Evolutionary conservation across 805 yeast species (phyloP).

Genomic region (Teunomyces barrocoloradensis): DNA sequence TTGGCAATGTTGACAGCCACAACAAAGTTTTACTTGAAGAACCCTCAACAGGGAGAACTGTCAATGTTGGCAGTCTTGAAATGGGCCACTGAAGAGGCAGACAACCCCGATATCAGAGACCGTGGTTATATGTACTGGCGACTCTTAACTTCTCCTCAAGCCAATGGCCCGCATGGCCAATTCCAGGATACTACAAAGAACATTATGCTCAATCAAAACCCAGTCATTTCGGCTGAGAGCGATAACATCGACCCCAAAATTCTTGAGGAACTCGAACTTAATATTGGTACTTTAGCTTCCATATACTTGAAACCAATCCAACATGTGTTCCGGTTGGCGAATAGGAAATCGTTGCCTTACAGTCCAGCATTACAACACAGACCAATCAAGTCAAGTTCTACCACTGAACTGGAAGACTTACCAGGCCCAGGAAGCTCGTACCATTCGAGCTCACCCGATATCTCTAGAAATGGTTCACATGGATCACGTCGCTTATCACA

Average conservation of each 20-base stretch:
- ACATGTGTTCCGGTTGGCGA: slow-evolving; percentile 72
- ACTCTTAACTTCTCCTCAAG: slow-evolving; percentile 48
- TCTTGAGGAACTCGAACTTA: slow-evolving; percentile 78
- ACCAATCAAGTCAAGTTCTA: slow-evolving; percentile 7
- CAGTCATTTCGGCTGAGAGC: slow-evolving; percentile 62
- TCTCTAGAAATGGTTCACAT: slow-evolving; percentile 7
- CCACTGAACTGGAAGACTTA: slow-evolving; percentile 1
- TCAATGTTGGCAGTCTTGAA: slow-evolving; percentile 59
- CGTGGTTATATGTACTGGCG: slow-evolving; percentile 87
- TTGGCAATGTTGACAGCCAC: slow-evolving; percentile 69
- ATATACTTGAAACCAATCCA: slow-evolving; percentile 80
- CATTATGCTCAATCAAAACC: slow-evolving; percentile 60
- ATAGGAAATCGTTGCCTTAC: slow-evolving; percentile 44
- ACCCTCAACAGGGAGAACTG: slow-evolving; percentile 53
- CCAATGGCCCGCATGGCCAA: slow-evolving; percentile 39
- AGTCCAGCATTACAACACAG: slow-evolving; percentile 44
- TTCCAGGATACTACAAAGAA: slow-evolving; percentile 37
- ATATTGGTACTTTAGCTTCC: slow-evolving; percentile 79
- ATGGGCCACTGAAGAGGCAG: slow-evolving; percentile 67
- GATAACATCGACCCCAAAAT: slow-evolving; percentile 68
- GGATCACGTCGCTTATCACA: slow-evolving; percentile 12
- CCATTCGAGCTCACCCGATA: slow-evolving; percentile 2
- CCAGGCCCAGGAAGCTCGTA: not conserved
- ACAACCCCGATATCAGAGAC: slow-evolving; percentile 84
- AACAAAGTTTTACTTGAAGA: slow-evolving; percentile 61